A percentile compares a stretch with the other conserved stretches of the same genome.
These are phyloP conservation scores for Arabidopsis lyrata DNA, from an alignment of 441 rosid genomes.

Conservation along the genomic window DNA sequence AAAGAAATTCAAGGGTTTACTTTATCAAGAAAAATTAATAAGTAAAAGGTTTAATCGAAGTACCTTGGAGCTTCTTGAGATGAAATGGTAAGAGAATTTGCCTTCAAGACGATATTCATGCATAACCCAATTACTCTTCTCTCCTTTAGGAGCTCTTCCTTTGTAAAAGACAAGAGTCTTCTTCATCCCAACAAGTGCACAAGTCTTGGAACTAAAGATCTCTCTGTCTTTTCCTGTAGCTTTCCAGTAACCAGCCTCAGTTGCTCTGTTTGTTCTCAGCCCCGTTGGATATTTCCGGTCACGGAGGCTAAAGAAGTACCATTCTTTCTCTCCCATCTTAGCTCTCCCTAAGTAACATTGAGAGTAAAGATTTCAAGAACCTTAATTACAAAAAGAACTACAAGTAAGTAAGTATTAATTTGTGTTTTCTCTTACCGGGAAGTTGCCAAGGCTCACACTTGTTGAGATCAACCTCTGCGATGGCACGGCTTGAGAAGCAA, in stretches of 20 bases:
- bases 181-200: slow-evolving; percentile 94
- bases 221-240: slow-evolving; percentile 96
- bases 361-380: slow-evolving; percentile 15
- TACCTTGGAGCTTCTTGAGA: slow-evolving; percentile 48
- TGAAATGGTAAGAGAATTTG: slow-evolving; percentile 79
- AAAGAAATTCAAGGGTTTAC: not conserved
- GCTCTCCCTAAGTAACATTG: slow-evolving; percentile 62
- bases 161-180: slow-evolving; percentile 88
- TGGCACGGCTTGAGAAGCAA: slow-evolving; percentile 76
- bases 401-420: not conserved
- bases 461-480: slow-evolving; percentile 95
- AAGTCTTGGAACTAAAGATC: slow-evolving; percentile 86
- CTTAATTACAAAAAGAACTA: slow-evolving; percentile 7
- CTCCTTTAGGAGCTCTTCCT: slow-evolving; percentile 96
- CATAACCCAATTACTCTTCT: slow-evolving; percentile 96
- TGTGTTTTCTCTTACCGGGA: slow-evolving; percentile 63
- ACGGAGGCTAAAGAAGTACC: slow-evolving; percentile 91
- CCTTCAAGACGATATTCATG: slow-evolving; percentile 97
- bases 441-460: slow-evolving; percentile 99
- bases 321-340: slow-evolving; percentile 96
- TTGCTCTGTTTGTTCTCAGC: slow-evolving; percentile 91
- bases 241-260: slow-evolving; percentile 97
- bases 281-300: slow-evolving; percentile 96
- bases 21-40: not conserved
- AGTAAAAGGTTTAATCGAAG: not conserved